Evolutionary conservation across 2,329 filamentous ascomycete species (phyloP), one percentile per base, ranked within the genome.

Genomic region (Xylaria digitata): DNA sequence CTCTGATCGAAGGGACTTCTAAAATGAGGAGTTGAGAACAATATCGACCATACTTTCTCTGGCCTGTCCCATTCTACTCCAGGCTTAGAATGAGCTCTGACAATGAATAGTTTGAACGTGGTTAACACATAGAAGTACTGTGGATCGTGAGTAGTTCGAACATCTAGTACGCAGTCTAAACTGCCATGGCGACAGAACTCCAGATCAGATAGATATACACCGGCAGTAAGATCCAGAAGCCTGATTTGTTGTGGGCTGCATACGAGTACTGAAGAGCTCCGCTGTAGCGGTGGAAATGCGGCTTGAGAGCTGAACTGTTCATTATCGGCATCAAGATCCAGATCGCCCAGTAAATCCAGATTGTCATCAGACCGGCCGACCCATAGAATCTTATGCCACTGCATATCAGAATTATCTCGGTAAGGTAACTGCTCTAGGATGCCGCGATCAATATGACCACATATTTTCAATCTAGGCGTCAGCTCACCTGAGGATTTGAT

Each of bases 251-350:
- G 74, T 13, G 68, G 68, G 55, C 73, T 78, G 67, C 71, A 74
- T 32, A 80, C 53, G 26, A 80, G 63, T 32, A 80, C 89, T 73
- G 72, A 91, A 86, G 64, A 93, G 75, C 54, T 93, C 85, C 84
- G 84, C 84, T 65, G 81, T 69, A 86, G 82, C 37, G 71, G 67
- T 23, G 73, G 66, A 57, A 73, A 75, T 21, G 70, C 78, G 72
- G 48, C 69, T 60, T 63, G 70, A 15, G 66, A 50, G 46, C 71
- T 57, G 30, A 61, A 62, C 11, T 63, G 63, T 26, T 72, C 56
- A 9, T 68, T 70, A 46, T 78, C 76, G 8, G 78, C 74, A 42
- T 77, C 77, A 6, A 82, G 67, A 62, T 83, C 78, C 17, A 82
- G 69, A 4, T 79, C 70, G 50, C 78, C 77, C 9, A 82, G 73